Evolutionary conservation across 164 flowering plant genomes (phyloP).

Genomic region (Hamamelis virginiana): DNA sequence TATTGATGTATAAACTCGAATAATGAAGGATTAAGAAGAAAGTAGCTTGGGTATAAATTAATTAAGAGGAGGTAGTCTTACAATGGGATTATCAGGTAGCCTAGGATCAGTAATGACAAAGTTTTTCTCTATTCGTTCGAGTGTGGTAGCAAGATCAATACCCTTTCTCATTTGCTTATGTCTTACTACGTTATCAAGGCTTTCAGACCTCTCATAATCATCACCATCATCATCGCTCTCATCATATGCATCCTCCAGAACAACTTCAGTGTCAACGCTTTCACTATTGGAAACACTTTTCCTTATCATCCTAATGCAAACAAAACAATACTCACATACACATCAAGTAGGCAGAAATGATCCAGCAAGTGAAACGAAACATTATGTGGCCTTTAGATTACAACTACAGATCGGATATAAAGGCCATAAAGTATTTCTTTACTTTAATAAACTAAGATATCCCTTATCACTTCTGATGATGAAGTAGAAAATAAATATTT

Average conservation of each 20-base stretch:
- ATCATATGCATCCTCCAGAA: conserved; percentile 29
- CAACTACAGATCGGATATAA: no score
- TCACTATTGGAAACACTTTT: conserved; percentile 42
- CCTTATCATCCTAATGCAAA: conserved; percentile 43
- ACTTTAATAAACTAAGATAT: no score
- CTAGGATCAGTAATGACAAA: conserved; percentile 99
- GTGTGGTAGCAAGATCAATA: conserved; percentile 95
- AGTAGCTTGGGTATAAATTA: no score
- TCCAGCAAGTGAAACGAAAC: no score
- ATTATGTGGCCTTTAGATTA: no score
- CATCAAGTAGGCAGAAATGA: no score
- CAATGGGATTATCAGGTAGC: conserved; percentile 98
- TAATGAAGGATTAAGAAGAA: neutral
- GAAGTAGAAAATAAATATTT: no score
- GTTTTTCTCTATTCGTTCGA: conserved; percentile 97
- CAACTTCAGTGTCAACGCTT: conserved; percentile 24
- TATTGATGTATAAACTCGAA: neutral
- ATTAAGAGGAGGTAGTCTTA: no score
- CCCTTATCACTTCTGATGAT: no score
- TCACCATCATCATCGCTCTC: conserved; percentile 26
- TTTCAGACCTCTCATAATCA: conserved; percentile 65
- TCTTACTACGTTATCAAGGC: conserved; percentile 69
- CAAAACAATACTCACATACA: neutral
- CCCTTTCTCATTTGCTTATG: conserved; percentile 92
- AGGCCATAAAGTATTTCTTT: no score